A percentile compares a stretch with the other conserved stretches of the same genome.
Conservation (phyloP, 2,329 filamentous ascomycete species). For the Monosporascus sp. region DNA sequence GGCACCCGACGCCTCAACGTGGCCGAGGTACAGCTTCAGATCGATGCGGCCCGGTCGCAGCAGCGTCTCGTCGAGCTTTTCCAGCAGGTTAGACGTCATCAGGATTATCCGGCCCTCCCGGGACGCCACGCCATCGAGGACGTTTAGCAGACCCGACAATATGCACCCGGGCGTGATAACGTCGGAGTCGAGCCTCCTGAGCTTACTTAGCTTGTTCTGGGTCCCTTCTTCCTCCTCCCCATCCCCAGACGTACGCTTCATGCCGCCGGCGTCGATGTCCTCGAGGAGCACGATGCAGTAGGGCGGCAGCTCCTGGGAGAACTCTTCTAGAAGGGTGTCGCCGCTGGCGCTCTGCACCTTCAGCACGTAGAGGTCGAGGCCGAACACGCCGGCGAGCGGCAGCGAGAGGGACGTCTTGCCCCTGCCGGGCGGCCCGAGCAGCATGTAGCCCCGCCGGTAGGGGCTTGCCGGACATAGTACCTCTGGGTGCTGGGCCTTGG, state of each 20-base stretch:
- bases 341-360: slow-evolving; percentile 49
- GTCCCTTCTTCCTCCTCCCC: slow-evolving; percentile 5
- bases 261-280: slow-evolving; percentile 49
- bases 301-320: slow-evolving; percentile 27
- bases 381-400: slow-evolving; percentile 62
- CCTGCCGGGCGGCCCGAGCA: slow-evolving; percentile 68
- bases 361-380: slow-evolving; percentile 69
- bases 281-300: slow-evolving; percentile 46
- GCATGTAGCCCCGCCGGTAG: slow-evolving; percentile 66
- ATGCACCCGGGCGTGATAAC: slow-evolving; percentile 32
- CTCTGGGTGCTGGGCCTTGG: slow-evolving; percentile 45
- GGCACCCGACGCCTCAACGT: slow-evolving; percentile 38
- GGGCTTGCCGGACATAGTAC: slow-evolving; percentile 71
- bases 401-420: slow-evolving; percentile 74
- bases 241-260: slow-evolving; percentile 27
- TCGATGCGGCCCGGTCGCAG: slow-evolving; percentile 64
- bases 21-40: slow-evolving; percentile 52
- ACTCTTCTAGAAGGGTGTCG: slow-evolving; percentile 23
- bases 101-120: slow-evolving; percentile 66
- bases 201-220: slow-evolving; percentile 9
- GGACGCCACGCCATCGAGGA: slow-evolving; percentile 64
- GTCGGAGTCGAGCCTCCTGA: neutral
- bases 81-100: slow-evolving; percentile 67
- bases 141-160: slow-evolving; percentile 62
- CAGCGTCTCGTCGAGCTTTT: slow-evolving; percentile 59